Conservation (phyloP, 495 filamentous ascomycete species). For the Parathielavia hyrcaniae region DNA sequence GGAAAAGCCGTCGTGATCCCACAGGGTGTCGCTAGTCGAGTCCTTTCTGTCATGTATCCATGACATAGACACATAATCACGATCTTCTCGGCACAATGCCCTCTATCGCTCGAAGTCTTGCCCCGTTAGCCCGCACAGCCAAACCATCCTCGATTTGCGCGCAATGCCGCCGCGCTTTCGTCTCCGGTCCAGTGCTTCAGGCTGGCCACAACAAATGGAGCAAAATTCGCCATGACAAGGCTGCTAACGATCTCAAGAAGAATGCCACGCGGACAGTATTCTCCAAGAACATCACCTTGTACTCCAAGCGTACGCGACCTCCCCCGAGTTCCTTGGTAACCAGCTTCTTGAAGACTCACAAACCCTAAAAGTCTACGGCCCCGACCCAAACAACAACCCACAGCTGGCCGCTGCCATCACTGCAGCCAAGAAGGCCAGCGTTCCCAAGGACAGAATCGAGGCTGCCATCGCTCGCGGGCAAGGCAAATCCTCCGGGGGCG, state of each 20-base stretch:
- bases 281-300: slow-evolving; percentile 47
- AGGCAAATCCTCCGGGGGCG: slow-evolving; percentile 65
- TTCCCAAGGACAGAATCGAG: slow-evolving; percentile 80
- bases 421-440: slow-evolving; percentile 75
- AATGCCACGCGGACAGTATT: slow-evolving; percentile 41
- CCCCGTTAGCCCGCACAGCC: slow-evolving; percentile 12
- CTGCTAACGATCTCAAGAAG: slow-evolving; percentile 61
- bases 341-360: slow-evolving; percentile 18
- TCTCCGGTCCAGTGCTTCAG: slow-evolving; percentile 40
- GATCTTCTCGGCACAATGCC: slow-evolving; percentile 16
- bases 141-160: slow-evolving; percentile 32
- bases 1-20: neutral
- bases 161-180: slow-evolving; percentile 47
- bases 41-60: neutral
- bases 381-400: slow-evolving; percentile 66
- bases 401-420: slow-evolving; percentile 64
- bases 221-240: slow-evolving; percentile 93
- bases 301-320: slow-evolving; percentile 43
- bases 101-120: slow-evolving; percentile 16
- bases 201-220: slow-evolving; percentile 91
- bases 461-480: slow-evolving; percentile 79
- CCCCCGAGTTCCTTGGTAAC: neutral
- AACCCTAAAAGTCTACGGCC: slow-evolving; percentile 48
- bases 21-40: neutral
- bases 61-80: neutral